phyloP scores from a whole-genome alignment of 2,329 filamentous ascomycete genomes.

The Fusarium zealandicum region DNA sequence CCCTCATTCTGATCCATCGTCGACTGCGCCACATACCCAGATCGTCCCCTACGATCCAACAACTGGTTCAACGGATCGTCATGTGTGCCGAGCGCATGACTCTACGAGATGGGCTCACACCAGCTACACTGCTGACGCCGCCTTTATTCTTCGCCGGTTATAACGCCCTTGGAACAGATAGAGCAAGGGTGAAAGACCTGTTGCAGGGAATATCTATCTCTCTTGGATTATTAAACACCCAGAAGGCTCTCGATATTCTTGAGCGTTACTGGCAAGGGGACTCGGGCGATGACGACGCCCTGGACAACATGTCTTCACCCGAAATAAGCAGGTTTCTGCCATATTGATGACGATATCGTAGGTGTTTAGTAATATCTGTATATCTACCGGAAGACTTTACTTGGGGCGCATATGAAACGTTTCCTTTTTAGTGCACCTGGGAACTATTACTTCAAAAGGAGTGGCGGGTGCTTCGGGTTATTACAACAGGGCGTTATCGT shows the following conservation, averaged over 20 bases:
- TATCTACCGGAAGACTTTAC: no score
- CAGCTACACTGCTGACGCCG: slow-evolving; percentile 21
- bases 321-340: slow-evolving; percentile 22
- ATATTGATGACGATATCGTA: slow-evolving; percentile 4
- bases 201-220: slow-evolving; percentile 22
- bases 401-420: no score
- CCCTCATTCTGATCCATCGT: slow-evolving; percentile 23
- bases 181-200: slow-evolving; percentile 17
- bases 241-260: slow-evolving; percentile 24
- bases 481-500: no score
- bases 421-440: no score
- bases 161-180: slow-evolving; percentile 20
- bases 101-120: slow-evolving; percentile 24
- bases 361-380: not conserved
- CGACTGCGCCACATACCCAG: slow-evolving; percentile 18
- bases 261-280: slow-evolving; percentile 22
- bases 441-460: no score
- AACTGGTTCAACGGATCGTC: slow-evolving; percentile 12
- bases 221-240: slow-evolving; percentile 21
- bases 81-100: slow-evolving; percentile 18
- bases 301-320: slow-evolving; percentile 21
- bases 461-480: no score
- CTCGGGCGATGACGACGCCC: slow-evolving; percentile 13
- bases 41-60: slow-evolving; percentile 13
- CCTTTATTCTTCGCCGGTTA: slow-evolving; percentile 29